Conservation (phyloP, 2,329 filamentous ascomycete genomes). For the Trichoderma pleuroti region DNA sequence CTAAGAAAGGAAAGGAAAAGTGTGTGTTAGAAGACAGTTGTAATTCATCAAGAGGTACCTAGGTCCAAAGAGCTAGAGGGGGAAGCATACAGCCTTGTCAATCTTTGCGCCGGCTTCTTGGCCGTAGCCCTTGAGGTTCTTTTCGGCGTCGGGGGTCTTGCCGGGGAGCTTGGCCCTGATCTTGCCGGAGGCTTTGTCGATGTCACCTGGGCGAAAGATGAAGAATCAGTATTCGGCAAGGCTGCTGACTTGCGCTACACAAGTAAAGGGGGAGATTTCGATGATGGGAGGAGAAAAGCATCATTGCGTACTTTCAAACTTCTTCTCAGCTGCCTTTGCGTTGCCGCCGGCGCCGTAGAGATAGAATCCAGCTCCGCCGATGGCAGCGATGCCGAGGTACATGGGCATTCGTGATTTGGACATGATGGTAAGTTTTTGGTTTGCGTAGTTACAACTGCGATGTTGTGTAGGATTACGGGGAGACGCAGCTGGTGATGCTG, state of each 20-base stretch:
- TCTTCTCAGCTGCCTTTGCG: slow-evolving; percentile 77
- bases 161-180: slow-evolving; percentile 60
- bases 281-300: neutral
- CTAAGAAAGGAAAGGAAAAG: slow-evolving; percentile 20
- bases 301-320: slow-evolving; percentile 68
- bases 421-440: slow-evolving; percentile 32
- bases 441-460: neutral
- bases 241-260: neutral
- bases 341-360: slow-evolving; percentile 82
- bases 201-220: slow-evolving; percentile 59
- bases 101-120: slow-evolving; percentile 58
- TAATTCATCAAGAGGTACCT: neutral
- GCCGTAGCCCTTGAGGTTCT: slow-evolving; percentile 51
- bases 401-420: slow-evolving; percentile 45
- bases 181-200: slow-evolving; percentile 63
- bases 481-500: neutral
- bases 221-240: neutral
- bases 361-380: slow-evolving; percentile 78
- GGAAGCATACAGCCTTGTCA: slow-evolving; percentile 61
- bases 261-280: neutral
- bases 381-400: slow-evolving; percentile 59
- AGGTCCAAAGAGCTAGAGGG: neutral
- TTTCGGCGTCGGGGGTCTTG: slow-evolving; percentile 59
- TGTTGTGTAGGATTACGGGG: neutral
- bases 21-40: neutral